Evolutionary conservation across 371 early-diverging fungal species (phyloP).

Genomic region (Syncephalastrum monosporum): DNA sequence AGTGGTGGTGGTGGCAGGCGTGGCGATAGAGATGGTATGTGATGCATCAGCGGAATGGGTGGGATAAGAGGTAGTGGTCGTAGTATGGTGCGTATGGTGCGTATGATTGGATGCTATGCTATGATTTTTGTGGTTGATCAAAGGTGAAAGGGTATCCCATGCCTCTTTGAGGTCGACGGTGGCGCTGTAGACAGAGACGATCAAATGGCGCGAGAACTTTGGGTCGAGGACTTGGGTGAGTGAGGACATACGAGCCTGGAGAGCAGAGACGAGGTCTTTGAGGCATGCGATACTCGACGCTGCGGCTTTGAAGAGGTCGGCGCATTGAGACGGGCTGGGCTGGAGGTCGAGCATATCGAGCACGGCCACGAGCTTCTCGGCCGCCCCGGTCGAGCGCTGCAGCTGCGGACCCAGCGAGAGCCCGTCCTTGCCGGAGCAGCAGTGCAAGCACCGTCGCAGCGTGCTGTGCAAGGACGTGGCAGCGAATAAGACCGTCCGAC

Average conservation of each 20-base stretch:
- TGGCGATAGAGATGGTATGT: constrained; percentile 6
- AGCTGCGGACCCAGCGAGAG: constrained; percentile 12
- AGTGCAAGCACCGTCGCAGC: constrained; percentile 23
- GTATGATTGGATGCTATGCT: constrained; percentile 6
- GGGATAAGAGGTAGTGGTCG: too few relatives aligned
- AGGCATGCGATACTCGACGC: constrained; percentile 16
- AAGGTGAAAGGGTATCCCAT: constrained; percentile 41
- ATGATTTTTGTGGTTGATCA: too few relatives aligned
- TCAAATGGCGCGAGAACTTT: constrained; percentile 43
- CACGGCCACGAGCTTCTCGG: constrained; percentile 16
- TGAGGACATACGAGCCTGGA: constrained; percentile 24
- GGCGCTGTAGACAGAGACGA: constrained; percentile 48
- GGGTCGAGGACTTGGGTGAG: constrained; percentile 40
- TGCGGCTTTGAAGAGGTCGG: constrained; percentile 17
- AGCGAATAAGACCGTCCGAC: constrained; percentile 35
- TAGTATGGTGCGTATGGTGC: not conserved
- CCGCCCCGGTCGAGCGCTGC: constrained; percentile 19
- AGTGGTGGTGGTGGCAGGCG: constrained; percentile 3
- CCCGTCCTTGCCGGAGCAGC: constrained; percentile 22
- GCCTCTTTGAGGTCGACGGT: constrained; percentile 52
- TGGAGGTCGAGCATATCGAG: constrained; percentile 16
- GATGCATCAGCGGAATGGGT: not conserved
- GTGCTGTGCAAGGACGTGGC: constrained; percentile 25
- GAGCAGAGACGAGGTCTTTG: constrained; percentile 25
- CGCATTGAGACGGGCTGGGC: not conserved